Evolutionary conservation across 139 green algal genomes (phyloP).

Genomic region (Chlamydomonas sp.): DNA sequence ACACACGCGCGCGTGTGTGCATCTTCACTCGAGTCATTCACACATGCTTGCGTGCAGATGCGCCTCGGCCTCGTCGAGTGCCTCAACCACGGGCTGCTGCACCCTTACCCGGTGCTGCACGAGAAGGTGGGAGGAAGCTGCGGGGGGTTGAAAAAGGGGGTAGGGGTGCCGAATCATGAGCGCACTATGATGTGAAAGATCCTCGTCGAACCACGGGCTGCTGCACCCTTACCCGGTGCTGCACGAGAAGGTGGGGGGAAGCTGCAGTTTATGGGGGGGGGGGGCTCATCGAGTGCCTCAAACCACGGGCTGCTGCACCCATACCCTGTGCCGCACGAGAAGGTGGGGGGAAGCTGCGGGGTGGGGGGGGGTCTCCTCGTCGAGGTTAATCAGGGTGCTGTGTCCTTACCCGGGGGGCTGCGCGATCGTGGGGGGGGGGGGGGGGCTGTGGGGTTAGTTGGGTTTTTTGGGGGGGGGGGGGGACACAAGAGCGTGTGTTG

Average conservation of each 20-base stretch:
- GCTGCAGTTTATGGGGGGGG: conserved; percentile 57
- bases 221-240: conserved; percentile 93
- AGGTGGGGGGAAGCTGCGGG: no score
- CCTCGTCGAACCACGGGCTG: conserved; percentile 90
- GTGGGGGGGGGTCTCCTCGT: no score
- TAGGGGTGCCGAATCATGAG: neutral
- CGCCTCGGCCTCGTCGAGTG: conserved; percentile 85
- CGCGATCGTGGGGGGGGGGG: no score
- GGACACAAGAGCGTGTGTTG: no score
- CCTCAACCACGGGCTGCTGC: conserved; percentile 86
- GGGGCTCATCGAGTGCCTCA: neutral
- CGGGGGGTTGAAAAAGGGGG: conserved; percentile 59
- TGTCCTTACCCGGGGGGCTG: no score
- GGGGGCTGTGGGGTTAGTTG: no score
- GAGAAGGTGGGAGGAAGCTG: conserved; percentile 82
- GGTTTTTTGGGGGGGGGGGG: no score
- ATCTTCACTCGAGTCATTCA: no score
- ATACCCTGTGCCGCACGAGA: conserved; percentile 96
- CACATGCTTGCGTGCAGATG: no score
- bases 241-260: conserved; percentile 82
- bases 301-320: conserved; percentile 87
- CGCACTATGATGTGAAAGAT: no score
- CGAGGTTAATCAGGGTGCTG: no score
- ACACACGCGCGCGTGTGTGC: no score
- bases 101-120: conserved; percentile 92